Evolutionary conservation across 2,329 filamentous ascomycete genomes (phyloP), one percentile per base, ranked within the genome.

Genomic region (Apiospora aurea): DNA sequence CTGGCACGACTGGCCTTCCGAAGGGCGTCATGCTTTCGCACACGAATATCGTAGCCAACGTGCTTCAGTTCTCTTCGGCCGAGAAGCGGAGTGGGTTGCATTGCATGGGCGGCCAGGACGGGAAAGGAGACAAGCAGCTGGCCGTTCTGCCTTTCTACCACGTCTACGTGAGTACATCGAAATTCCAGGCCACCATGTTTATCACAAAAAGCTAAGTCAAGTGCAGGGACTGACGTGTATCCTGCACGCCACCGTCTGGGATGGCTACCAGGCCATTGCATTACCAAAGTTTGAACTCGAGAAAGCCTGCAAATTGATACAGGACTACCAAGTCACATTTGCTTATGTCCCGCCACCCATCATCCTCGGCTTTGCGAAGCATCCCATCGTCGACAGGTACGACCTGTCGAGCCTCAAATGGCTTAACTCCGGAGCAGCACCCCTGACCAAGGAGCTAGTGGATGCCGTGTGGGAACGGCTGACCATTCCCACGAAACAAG

Each of bases 21-120:
- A 98, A 98, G 82, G 96, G 95, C 21, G 96, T 98, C 18, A 93
- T 94, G 89, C 86, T 98, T 44, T 93, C 90, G 10, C 96, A 98
- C 82, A 82, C 84, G 75, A 98, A 98, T 80, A 91, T 97, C 73
- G 89, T 97, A 14, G 85, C 94, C 72, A 97, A 97, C 80, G 79
- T 91, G 8, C 76, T 88, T 43, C 91, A 93, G 82, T 79, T 87
- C 41, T 80, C 81, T 1, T 78, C 82, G 38, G 83, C 87, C 5
- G 92, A 94, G 72, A 84, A 82, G 1, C 84, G 83, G 0, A 85
- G 90, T 61, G 80, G 93, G 71, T 84, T 82, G 26, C 89, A 89
- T 80, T 84, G 88, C 51, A 41, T 75, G 0, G 90, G 91, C 5
- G 87, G 89, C 0, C 79, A 84, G 2, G 88, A 89, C 77, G 90